Evolutionary conservation across 108 stramenopile genomes (phyloP), one percentile per base, ranked within the genome.

Genomic region (Nitzschia sp.): DNA sequence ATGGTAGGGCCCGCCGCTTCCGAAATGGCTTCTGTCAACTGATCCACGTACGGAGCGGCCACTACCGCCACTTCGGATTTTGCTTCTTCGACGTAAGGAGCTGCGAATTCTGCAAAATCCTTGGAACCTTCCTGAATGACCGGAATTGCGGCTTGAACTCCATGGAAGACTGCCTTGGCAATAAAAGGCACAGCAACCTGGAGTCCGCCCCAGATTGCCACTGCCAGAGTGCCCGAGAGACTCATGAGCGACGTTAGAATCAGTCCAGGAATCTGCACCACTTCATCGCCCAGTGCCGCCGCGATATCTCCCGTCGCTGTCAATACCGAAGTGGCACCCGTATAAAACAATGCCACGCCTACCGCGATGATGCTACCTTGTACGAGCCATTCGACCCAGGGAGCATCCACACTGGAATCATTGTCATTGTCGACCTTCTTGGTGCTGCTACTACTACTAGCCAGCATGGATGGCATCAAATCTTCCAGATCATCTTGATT

Each of bases 71-170:
- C 60, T 23, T 38, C 33, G 8, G 13, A 5, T 24, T 5, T 34
- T 2, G 60, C 60, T 38, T 61, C 60, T 34, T 61, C 31, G 2
- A 61, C 60, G 24, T 38, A 61, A 24, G 60, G 60, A 2, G 60
- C 35, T 13, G 60, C 60, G n/a, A 38, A 30, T 13, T 35, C 33
- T 2, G 60, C 35, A 4, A 38, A 33, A 9, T 35, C 33, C 15
- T 61, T 9, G 6, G 35, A 35, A 18, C 35, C 60, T 8, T 61
- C 60, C 42, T 61, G 33, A 4, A 61, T 4, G 2, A 38, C 32
- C 8, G 60, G 60, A 25, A 34, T 34, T 19, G 36, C 33, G 5
- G 60, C 60, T 38, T 61, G 33, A 11, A 30, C 60, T 5, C 31
- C 60, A 13, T 2, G 2, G 19, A 38, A 3, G 4, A 61, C 36